These are phyloP conservation scores for Talaromyces adpressus DNA, from an alignment of 495 filamentous ascomycete species.

Conservation along the genomic window DNA sequence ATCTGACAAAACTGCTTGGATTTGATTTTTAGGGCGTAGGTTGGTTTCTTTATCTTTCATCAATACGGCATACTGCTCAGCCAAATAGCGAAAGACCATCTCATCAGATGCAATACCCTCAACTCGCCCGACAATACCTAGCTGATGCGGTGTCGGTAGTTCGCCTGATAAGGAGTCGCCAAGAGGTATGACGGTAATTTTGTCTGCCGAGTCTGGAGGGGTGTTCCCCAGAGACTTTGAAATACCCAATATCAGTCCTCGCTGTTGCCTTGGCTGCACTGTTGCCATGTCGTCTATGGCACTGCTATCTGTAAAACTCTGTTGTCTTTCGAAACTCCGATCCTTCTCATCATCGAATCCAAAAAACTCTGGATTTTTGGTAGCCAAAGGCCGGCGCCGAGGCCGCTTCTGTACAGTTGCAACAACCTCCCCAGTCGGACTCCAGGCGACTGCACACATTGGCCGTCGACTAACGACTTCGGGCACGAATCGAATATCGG, in stretches of 20 bases:
- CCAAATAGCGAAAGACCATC: slow-evolving; percentile 51
- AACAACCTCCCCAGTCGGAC: slow-evolving; percentile 36
- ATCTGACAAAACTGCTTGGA: slow-evolving; percentile 39
- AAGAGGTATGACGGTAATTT: slow-evolving; percentile 46
- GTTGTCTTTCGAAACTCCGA: slow-evolving; percentile 37
- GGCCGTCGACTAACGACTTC: slow-evolving; percentile 61
- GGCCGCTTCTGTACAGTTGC: slow-evolving; percentile 44
- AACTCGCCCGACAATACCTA: slow-evolving; percentile 55
- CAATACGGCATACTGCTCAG: slow-evolving; percentile 47
- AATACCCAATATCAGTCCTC: slow-evolving; percentile 12
- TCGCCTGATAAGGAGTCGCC: slow-evolving; percentile 53
- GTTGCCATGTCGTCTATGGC: slow-evolving; percentile 41
- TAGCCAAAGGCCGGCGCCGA: slow-evolving; percentile 28
- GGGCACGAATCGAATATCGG: slow-evolving; percentile 74
- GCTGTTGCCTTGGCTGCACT: slow-evolving; percentile 3
- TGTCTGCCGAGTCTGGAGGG: slow-evolving; percentile 46
- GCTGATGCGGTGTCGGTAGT: slow-evolving; percentile 46
- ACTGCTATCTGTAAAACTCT: slow-evolving; percentile 64
- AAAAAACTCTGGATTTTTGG: slow-evolving; percentile 30
- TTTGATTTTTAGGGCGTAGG: slow-evolving; percentile 25
- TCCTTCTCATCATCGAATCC: slow-evolving; percentile 23
- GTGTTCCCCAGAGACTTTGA: slow-evolving; percentile 44
- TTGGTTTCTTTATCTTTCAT: slow-evolving; percentile 19
- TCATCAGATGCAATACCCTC: slow-evolving; percentile 45
- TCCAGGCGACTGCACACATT: slow-evolving; percentile 40